Base-by-base conservation (phyloP, 176 grass and related monocot genomes). In the Avena insularis region DNA sequence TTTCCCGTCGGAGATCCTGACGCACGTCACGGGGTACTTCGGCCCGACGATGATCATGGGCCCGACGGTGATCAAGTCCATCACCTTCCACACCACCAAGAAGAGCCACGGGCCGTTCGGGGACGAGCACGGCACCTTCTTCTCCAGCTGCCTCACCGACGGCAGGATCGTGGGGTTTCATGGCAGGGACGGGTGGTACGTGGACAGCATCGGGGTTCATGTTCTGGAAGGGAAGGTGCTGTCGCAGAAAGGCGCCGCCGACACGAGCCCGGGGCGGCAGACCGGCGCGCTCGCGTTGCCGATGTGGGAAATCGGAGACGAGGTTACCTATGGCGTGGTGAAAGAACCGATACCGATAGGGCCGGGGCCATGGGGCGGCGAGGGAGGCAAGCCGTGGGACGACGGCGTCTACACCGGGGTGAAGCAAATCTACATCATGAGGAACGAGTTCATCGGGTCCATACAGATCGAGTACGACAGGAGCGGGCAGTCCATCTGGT, bases 381-480 rank as follows among this genome's bases (percentile, higher is more conserved):
- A 99, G 7, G 90, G 97, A 29, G 97, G 94, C 56, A 94, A 80
- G 70, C 92, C 90, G 38, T 99, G 97, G 92, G 94, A 99, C 5
- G 92, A 96, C 11, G 97, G 92, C 25, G 94, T 99, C 10, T 94
- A 94, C 87, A 91, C 94, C 1, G 92, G 94, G 14, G 84, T 96
- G 40, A 99, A 96, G 53, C 97, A 99, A 16, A 87, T 96, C 31
- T 93, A 92, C 82, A 87, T 99, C 61, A 94, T 54, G 78, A 91
- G 92, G 38, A 76, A 49, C 43, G 86, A 94, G 46, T 84, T 90
- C 82, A 90, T 99, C 15, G 88, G 92, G 15, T 96, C 94, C 17
- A 86, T 99, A 67, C 97, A 96, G 71, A 94, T 99, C 50, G 94
- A 98, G 92, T 99, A 99, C 25, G 97, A 99, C 85, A 78, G 91